Percentiles rank a stretch among this genome's conserved stretches.
Conservation (phyloP, 129 eudicot species). For the Helianthus annuus region DNA sequence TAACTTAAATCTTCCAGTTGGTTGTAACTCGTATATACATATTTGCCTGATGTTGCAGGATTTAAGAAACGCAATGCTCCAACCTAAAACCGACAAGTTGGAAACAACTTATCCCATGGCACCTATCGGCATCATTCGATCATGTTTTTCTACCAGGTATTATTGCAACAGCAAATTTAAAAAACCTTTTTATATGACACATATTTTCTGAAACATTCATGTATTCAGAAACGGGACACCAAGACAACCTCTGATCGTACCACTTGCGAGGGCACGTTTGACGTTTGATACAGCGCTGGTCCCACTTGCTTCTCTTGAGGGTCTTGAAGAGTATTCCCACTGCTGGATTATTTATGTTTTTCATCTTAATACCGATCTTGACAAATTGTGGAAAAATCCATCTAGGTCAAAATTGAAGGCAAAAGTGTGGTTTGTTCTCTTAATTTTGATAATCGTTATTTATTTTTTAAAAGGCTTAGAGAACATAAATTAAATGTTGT, state of each 20-base stretch:
- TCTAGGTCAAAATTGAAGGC: conserved; percentile 86
- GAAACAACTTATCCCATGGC: conserved; percentile 69
- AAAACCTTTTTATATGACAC: background rate
- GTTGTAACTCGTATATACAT: conserved; percentile 5
- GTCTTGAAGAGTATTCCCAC: conserved; percentile 91
- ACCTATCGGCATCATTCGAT: conserved; percentile 63
- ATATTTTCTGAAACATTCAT: background rate
- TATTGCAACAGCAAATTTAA: background rate
- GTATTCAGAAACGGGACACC: conserved; percentile 86
- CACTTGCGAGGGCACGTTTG: conserved; percentile 88
- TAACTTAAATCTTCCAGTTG: background rate
- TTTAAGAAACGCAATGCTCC: conserved; percentile 61
- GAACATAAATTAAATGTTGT: conserved; percentile 15
- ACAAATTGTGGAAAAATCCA: conserved; percentile 89
- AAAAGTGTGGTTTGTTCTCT: conserved; percentile 51
- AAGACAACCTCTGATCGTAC: conserved; percentile 94
- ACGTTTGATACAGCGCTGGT: conserved; percentile 67
- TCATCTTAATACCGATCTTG: conserved; percentile 92
- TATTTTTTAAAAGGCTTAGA: background rate
- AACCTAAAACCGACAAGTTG: conserved; percentile 40
- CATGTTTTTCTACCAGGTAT: conserved; percentile 95
- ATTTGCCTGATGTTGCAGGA: conserved; percentile 47
- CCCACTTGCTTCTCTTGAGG: conserved; percentile 93
- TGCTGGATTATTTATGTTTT: conserved; percentile 94
- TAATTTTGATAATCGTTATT: background rate